Base-by-base conservation (phyloP, 768 basidiomycete genomes). In the Dendrothele bispora region DNA sequence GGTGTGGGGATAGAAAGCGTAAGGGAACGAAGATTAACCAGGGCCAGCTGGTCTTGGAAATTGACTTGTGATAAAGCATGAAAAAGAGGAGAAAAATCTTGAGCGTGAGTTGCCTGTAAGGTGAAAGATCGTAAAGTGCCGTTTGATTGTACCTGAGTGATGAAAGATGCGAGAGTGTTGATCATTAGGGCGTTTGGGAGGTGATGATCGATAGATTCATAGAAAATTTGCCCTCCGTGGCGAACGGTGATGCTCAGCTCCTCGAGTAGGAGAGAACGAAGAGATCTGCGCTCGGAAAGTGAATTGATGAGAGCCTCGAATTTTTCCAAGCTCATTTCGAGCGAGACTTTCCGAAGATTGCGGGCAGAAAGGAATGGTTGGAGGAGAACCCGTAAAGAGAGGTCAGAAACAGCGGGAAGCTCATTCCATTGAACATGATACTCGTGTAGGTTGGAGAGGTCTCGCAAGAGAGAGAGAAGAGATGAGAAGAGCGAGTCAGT, bases 221-320 rank as follows among this genome's bases (percentile, higher is more conserved):
- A n/a, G n/a, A n/a, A n/a, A n/a, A n/a, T n/a, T n/a, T n/a, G n/a
- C 6, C 36, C 36, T 10, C 26, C 39, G 12, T 25, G 39, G 22
- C 18, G 5, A 21, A 39, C n/a, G 6, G 39, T 22, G 20, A 39
- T 39, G 20, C 11, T 39, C 39, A 39, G 21, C 21, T 39, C 39
- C 21, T 39, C 17, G 39, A 39, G 39, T 20, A 22, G 39, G 10
- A 25, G 39, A 20, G n/a, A n/a, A n/a, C n/a, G 24, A 63, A 63
- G 7, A 64, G 53, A 29, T 59, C 51, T 14, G 50, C 55, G 36
- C 49, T 57, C 48, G 59, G 52, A 14, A 53, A 54, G 12, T 55
- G 50, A 15, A 58, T 53, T 27, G 15, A 53, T 51, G 32, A 61
- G 43, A 18, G 49, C 36, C 8, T 20, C 26, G 10, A 57, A 49